Base-by-base conservation (phyloP, 306 rosid species). In the Boehmeria nivea region DNA sequence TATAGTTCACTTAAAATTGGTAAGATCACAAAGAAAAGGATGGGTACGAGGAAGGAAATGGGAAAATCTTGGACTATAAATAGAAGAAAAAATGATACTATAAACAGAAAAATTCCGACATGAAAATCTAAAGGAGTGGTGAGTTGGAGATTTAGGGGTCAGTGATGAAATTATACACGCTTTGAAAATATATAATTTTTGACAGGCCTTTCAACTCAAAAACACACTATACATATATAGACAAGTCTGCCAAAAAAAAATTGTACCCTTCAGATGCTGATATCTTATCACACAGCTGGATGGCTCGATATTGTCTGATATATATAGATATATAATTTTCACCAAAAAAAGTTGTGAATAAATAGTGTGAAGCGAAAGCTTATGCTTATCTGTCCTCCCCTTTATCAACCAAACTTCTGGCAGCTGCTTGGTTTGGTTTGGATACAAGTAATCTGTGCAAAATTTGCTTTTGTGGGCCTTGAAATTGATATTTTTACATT, bases 221-320 rank as follows among this genome's bases (percentile, higher is more conserved):
- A 14, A 16, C n/a, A n/a, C 19, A 37, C 10, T 6, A 4, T 33
- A 33, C 11, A 33, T 40, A 40, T 40, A 25, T 12, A 19, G 78
- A 75, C 78, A 72, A 58, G 20, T 19, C 74, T 53, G n/a, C 43
- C n/a, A n/a, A 25, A 36, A 15, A 3, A 36, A 9, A 2, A 34
- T 66, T 19, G 44, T 57, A 57, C 64, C 19, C 22, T 45, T 20
- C 21, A 23, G 43, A 40, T 15, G 37, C 24, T 54, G 40, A 22
- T 20, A 67, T 78, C 85, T 72, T 67, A 50, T 78, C 83, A 72
- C 63, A 84, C 78, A 83, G 90, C 84, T 74, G 76, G 72, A 28
- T 28, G 8, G 34, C 34, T 28, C 34, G 3, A 28, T 28, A 28
- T 28, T 3, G 3, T 28, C 3, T 8, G 3, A 28, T 28, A 3